Evolutionary conservation across 345 rosid genomes (phyloP), one percentile per base, ranked within the genome.

Genomic region (Linum lewisii): DNA sequence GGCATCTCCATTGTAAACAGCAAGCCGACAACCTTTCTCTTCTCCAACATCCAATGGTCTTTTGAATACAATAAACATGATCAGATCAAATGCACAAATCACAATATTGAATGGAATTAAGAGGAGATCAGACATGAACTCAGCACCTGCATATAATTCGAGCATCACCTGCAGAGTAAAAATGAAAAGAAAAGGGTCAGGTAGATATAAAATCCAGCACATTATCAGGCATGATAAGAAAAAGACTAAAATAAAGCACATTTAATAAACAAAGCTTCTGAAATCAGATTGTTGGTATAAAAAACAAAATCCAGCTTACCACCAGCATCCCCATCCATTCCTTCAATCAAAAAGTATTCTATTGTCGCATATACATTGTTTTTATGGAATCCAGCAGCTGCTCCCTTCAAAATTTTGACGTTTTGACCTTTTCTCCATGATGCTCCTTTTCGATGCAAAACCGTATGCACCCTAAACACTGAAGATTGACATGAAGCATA

Each of bases 61-160:
- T 67, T 77, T 67, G 73, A 36, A 56, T 7, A 52, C 11, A 55
- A 66, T 24, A 65, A 15, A 44, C 34, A 63, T 36, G 7, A 58
- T 18, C 23, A 42, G 1, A 62, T 42, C 23, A 36, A 16, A 58
- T 25, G 24, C 13, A 20, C 18, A 21, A 24, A 61, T 1, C 3
- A 20, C 4, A 7, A 50, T 42, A 38, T 5, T 11, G 4, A 36
- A 51, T 59, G 56, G 16, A 18, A 21, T 23, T 5, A 5, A 44
- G 1, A 11, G 51, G 21, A 68, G 21, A 4, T 23, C 6, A 0
- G n/a, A 51, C 42, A 55, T 45, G 13, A 9, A 42, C 18, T 59
- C 21, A 24, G 47, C 59, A 85, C 96, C 96, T 88, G 90, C 88
- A 88, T 70, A 88, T 62, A 56, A 85, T 77, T 51, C 81, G 69